These are phyloP conservation scores for Hypoxylon lienhwacheense DNA, from an alignment of 495 filamentous ascomycete species.

Conservation along the genomic window DNA sequence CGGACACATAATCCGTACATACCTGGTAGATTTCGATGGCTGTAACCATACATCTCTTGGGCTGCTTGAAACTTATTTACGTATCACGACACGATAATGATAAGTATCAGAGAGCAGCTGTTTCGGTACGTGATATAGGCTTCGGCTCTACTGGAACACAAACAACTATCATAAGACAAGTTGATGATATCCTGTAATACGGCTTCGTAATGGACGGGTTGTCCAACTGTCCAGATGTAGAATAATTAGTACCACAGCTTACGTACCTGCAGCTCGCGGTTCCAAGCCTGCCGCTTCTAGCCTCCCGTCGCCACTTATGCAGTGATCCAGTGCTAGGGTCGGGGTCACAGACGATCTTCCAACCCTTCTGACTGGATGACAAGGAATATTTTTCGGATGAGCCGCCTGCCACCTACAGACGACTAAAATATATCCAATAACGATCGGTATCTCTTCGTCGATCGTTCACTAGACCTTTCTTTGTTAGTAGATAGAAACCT, in stretches of 20 bases:
- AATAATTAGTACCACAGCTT: conserved; percentile 17
- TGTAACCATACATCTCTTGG: conserved; percentile 1
- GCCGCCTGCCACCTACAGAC: too few relatives aligned
- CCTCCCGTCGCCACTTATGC: conserved; percentile 2
- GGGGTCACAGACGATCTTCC: conserved; percentile 11
- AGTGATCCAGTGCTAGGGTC: neutral
- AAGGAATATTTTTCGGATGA: conserved; percentile 2
- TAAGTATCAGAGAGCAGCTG: neutral
- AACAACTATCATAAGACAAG: conserved; percentile 23
- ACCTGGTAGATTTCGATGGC: too few relatives aligned
- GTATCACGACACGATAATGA: too few relatives aligned
- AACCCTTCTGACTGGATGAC: conserved; percentile 24
- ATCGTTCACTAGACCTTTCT: conserved; percentile 3
- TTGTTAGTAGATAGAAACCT: neutral
- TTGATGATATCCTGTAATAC: conserved; percentile 1
- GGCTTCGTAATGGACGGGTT: conserved; percentile 10
- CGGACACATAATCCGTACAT: too few relatives aligned
- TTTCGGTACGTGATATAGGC: conserved; percentile 1
- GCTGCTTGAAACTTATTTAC: neutral
- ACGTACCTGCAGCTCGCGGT: conserved; percentile 27
- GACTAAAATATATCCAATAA: conserved; percentile 19
- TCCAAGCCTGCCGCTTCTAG: conserved; percentile 12
- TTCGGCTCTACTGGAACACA: conserved; percentile 18
- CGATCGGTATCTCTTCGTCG: neutral
- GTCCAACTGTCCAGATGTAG: conserved; percentile 9